Evolutionary conservation across 148 eudicot genomes (phyloP), one percentile per base, ranked within the genome.

Genomic region (Persicaria maculosa): DNA sequence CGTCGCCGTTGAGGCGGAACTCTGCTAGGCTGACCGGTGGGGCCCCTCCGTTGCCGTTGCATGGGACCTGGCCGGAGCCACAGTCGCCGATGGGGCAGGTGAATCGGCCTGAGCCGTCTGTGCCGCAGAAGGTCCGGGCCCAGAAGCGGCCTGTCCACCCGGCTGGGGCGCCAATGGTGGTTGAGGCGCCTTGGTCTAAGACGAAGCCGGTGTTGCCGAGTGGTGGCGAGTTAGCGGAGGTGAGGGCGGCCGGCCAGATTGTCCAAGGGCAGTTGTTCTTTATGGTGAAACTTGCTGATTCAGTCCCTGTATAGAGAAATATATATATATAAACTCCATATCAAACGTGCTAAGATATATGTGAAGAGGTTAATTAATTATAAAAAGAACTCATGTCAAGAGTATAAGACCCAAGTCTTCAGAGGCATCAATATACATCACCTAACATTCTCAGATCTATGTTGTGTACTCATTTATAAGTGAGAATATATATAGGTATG

Each of bases 171-270:
- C 22, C 44, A 19, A 89, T 4, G 4, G 78, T 46, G n/a, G 4
- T 25, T 14, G 87, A 20, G 8, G 79, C 79, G 45, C 74, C 74
- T 0, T 79, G 36, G 3, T 72, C 47, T 22, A 87, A 75, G 14
- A 76, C 31, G 47, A 84, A 88, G 7, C 88, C 91, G 0, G 91
- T 80, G 19, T 77, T n/a, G 36, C 57, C 45, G 15, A 72, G 11
- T 14, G 22, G 68, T 0, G 84, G 69, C 1, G 91, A 89, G 7
- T 52, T 76, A 11, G 71, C 14, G 1, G 85, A 76, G 36, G 91
- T 81, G 14, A 83, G 70, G 43, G 81, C 77, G 15, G 87, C 94
- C 1, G 94, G 94, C 85, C 85, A 88, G 9, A 88, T 85, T 19
- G 74, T 67, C 79, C 69, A 83, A 0, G 83, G 78, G 25, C 91